These are phyloP conservation scores for Neurospora sp. DNA, from an alignment of 495 filamentous ascomycete species.

Conservation along the genomic window DNA sequence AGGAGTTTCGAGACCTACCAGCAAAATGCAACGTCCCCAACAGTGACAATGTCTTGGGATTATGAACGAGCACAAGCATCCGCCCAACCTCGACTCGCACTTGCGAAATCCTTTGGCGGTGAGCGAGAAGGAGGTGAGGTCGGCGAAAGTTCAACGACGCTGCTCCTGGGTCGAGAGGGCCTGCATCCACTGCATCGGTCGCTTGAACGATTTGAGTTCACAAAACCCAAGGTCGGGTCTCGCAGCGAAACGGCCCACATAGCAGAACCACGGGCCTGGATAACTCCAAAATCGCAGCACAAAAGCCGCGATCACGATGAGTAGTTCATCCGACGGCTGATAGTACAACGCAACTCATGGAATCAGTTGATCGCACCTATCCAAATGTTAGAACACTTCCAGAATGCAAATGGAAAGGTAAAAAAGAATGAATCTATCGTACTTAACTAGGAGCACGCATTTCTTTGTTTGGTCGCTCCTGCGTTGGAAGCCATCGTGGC, in stretches of 20 bases:
- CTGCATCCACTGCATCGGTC: conserved; percentile 12
- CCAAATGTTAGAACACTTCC: neutral
- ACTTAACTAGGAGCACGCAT: neutral
- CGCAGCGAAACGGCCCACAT: conserved; percentile 11
- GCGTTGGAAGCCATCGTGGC: neutral
- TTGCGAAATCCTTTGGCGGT: neutral
- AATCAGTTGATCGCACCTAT: neutral
- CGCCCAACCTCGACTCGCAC: neutral
- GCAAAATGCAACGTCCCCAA: neutral
- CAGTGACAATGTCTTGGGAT: neutral
- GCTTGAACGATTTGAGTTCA: conserved; percentile 14
- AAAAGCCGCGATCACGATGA: conserved; percentile 3
- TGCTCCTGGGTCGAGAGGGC: neutral
- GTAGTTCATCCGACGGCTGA: neutral
- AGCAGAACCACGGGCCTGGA: conserved; percentile 9
- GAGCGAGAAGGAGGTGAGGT: neutral
- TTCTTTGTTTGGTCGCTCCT: neutral
- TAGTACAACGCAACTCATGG: neutral
- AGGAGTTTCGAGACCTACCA: neutral
- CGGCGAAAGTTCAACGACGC: neutral
- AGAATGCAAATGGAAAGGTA: neutral
- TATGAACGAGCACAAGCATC: neutral
- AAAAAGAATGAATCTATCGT: neutral
- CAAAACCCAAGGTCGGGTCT: conserved; percentile 10
- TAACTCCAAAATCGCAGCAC: conserved; percentile 3